Conservation (phyloP, 495 filamentous ascomycete genomes). For the Penicillium alfredii region DNA sequence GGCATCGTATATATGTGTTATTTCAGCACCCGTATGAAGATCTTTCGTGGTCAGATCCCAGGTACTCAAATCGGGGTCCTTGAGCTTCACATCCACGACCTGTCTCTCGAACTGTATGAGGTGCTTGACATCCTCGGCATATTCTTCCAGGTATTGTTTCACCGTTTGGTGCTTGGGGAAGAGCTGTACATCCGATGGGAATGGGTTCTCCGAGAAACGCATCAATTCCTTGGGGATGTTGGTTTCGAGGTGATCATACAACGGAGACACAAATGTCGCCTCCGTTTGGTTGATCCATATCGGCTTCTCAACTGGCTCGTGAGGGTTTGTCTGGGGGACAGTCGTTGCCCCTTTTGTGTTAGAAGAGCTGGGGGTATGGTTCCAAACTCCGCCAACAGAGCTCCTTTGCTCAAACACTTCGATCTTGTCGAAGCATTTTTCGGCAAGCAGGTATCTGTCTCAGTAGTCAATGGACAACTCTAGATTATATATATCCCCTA, state of each 20-base stretch:
- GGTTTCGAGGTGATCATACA: constrained; percentile 76
- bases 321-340: constrained; percentile 41
- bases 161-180: constrained; percentile 68
- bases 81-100: constrained; percentile 43
- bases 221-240: constrained; percentile 84
- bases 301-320: constrained; percentile 37
- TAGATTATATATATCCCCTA: neutral
- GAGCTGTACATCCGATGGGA: constrained; percentile 56
- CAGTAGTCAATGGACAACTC: constrained; percentile 8
- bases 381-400: constrained; percentile 77
- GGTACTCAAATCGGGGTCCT: constrained; percentile 12
- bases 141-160: constrained; percentile 65
- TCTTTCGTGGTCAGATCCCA: constrained; percentile 55
- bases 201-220: constrained; percentile 66
- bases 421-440: constrained; percentile 63
- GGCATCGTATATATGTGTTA: constrained; percentile 54
- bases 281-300: constrained; percentile 29
- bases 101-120: constrained; percentile 54
- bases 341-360: constrained; percentile 22
- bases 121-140: constrained; percentile 56
- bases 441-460: constrained; percentile 64
- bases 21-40: constrained; percentile 31
- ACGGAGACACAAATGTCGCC: constrained; percentile 54
- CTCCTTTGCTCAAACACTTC: constrained; percentile 76
- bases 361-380: constrained; percentile 42